A percentile compares a stretch with the other conserved stretches of the same genome.
These are phyloP conservation scores for Citrus trifoliata DNA, from an alignment of 345 rosid genomes.

Conservation along the genomic window DNA sequence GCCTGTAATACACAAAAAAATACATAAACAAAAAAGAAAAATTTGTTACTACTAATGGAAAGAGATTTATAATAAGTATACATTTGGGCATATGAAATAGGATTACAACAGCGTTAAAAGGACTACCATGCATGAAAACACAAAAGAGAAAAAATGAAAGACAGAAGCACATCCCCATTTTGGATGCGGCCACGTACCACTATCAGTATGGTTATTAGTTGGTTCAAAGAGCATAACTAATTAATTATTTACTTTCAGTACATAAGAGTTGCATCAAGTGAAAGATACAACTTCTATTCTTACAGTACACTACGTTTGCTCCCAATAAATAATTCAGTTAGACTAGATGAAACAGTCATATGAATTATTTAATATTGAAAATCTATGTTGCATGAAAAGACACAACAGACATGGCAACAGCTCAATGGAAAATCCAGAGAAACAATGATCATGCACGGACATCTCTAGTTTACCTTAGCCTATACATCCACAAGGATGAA, in stretches of 20 bases:
- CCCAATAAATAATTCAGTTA: not conserved
- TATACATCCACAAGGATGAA: not conserved
- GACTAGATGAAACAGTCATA: not conserved
- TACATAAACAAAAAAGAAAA: not conserved
- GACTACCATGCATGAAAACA: not conserved
- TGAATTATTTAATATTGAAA: not conserved
- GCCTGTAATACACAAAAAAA: constrained; percentile 43
- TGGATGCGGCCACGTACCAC: not conserved
- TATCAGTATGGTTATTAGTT: not conserved
- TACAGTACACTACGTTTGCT: not conserved
- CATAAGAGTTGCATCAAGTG: not conserved
- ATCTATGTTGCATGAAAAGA: not conserved
- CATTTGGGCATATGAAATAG: not conserved
- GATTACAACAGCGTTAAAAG: not conserved
- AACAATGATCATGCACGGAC: not conserved
- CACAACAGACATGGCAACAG: not conserved
- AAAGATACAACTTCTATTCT: not conserved
- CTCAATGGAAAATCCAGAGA: not conserved
- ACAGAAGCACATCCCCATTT: not conserved
- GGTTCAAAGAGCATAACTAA: not conserved
- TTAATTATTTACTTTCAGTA: no score
- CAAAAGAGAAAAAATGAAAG: not conserved
- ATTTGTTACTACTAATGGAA: not conserved
- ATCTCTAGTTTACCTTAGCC: not conserved
- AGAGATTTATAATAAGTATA: not conserved